Conservation (phyloP, 1,284 basidiomycete species). For the Trichosporon asahii region DNA sequence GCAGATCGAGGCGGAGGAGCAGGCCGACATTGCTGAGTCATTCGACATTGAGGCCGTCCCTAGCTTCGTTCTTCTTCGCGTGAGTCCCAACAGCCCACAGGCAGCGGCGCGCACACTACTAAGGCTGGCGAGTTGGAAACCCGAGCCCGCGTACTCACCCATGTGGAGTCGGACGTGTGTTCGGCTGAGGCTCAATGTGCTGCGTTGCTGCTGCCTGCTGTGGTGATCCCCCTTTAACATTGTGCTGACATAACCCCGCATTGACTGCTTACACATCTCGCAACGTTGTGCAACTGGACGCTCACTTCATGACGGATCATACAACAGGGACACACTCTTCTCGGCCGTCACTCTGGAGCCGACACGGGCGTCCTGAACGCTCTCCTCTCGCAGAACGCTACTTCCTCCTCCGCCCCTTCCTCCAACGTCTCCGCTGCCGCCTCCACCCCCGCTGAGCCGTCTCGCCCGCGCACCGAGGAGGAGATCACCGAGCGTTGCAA, state of each 20-base stretch:
- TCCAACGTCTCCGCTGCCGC: constrained; percentile 43
- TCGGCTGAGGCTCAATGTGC: too few relatives aligned
- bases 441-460: constrained; percentile 32
- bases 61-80: constrained; percentile 75
- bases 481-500: constrained; percentile 55
- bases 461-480: constrained; percentile 46
- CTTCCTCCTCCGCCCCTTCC: constrained; percentile 42
- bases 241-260: not conserved
- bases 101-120: not conserved
- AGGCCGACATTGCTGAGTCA: constrained; percentile 85
- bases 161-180: too few relatives aligned
- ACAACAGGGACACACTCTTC: constrained; percentile 78
- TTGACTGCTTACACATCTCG: not conserved
- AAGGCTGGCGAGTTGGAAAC: not conserved
- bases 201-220: too few relatives aligned
- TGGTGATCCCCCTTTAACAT: not conserved
- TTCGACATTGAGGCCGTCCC: constrained; percentile 93
- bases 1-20: constrained; percentile 85
- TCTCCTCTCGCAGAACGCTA: constrained; percentile 62
- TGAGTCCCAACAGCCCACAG: constrained; percentile 49
- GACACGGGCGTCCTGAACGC: constrained; percentile 69
- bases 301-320: not conserved
- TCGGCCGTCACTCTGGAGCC: constrained; percentile 76
- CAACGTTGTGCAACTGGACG: not conserved
- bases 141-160: too few relatives aligned